These are phyloP conservation scores for Kazachstania taianensis DNA, from an alignment of 805 yeast genomes.

Conservation along the genomic window DNA sequence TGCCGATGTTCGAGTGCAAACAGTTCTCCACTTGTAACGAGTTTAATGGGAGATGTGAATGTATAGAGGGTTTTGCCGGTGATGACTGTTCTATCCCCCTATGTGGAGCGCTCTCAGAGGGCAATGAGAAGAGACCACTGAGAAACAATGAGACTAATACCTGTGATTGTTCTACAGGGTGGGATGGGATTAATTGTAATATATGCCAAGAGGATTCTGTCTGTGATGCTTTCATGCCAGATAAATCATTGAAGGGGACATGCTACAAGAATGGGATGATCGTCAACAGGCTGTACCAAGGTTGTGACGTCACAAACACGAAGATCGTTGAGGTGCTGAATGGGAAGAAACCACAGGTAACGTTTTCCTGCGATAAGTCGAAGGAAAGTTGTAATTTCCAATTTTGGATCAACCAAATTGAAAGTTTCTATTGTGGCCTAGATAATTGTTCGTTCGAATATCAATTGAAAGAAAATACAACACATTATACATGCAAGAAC, in stretches of 20 bases:
- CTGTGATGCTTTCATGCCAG: conserved; percentile 85
- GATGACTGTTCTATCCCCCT: conserved; percentile 79
- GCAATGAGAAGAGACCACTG: conserved; percentile 46
- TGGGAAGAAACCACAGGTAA: conserved; percentile 82
- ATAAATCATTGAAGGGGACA: conserved; percentile 63
- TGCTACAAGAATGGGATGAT: conserved; percentile 81
- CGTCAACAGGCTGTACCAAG: conserved; percentile 72
- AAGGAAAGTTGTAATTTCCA: conserved; percentile 71
- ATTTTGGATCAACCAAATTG: conserved; percentile 88
- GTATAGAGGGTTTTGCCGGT: conserved; percentile 90
- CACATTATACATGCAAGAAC: conserved; percentile 67
- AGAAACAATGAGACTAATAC: conserved; percentile 38
- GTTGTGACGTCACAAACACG: conserved; percentile 88
- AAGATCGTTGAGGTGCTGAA: conserved; percentile 72
- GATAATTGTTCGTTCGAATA: conserved; percentile 59
- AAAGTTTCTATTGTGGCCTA: conserved; percentile 84
- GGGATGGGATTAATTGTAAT: conserved; percentile 93
- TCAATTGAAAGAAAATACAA: conserved; percentile 50
- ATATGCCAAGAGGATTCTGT: conserved; percentile 63
- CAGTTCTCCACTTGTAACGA: conserved; percentile 86
- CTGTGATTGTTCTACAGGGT: conserved; percentile 75
- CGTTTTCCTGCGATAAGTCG: conserved; percentile 74
- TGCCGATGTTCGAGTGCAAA: conserved; percentile 81
- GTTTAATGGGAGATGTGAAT: conserved; percentile 84
- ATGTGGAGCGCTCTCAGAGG: conserved; percentile 63